Base-by-base conservation (phyloP, 1,284 basidiomycete species). In the Rhizoctonia solani region DNA sequence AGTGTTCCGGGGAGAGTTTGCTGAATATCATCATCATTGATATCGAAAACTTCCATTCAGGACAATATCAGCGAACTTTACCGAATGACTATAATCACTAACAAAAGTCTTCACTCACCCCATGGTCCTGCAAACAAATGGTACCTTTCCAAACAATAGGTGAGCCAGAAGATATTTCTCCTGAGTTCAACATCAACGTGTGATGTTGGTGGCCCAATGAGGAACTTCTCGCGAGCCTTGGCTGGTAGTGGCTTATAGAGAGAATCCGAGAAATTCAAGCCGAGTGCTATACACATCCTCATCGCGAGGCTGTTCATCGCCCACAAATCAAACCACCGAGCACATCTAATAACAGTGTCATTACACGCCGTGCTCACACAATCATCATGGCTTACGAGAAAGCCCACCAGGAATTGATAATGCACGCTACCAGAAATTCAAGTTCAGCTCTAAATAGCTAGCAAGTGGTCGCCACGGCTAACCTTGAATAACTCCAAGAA, bases 1-100 rank as follows among this genome's bases (percentile, higher is more conserved):
- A 61, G 49, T 5, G 50, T 58, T 19, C 54, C 53, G n/a, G 69
- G 69, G 14, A 71, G 56, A 14, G 47, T 65, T 42, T 71, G 69
- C 25, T 52, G 67, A 41, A 69, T 67, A 34, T 71, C 69, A 34
- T 69, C 69, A 39, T 71, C 69, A 30, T 52, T 69, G 25, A 63
- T 25, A 21, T 53, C 59, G 19, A 63, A 37, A 4, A 34, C 59
- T 63, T 46, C 6, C 8, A 9, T n/a, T 14, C 3, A 6, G 34
- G 21, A 5, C 11, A 4, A 39, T 6, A 41, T 13, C 47, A 52
- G 21, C 27, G 11, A n/a, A n/a, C n/a, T n/a, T n/a, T n/a, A n/a
- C n/a, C n/a, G n/a, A n/a, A n/a, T n/a, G n/a, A n/a, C n/a, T n/a
- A 32, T 16, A 29, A 23, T 11, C 27, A 29, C 19, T 37, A 4